Base-by-base conservation (phyloP, 371 early-diverging fungal genomes). In the Zopfochytrium polystomum region DNA sequence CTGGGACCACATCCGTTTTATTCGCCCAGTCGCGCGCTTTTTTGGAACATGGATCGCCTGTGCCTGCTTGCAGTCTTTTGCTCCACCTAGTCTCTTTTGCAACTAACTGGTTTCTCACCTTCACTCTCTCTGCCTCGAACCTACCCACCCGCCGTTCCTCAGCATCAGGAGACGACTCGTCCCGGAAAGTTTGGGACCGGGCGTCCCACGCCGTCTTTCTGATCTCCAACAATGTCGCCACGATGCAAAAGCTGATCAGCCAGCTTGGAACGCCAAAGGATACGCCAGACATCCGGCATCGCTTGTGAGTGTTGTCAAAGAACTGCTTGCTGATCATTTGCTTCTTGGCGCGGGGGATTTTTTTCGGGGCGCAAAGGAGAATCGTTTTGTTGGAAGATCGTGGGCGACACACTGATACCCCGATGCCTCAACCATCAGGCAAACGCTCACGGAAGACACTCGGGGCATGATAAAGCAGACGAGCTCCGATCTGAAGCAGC, bases 401-500 rank as follows among this genome's bases (percentile, higher is more conserved):
- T n/a, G n/a, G n/a, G n/a, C n/a, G n/a, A n/a, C n/a, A n/a, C n/a
- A n/a, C n/a, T n/a, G n/a, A n/a, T n/a, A n/a, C n/a, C n/a, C n/a
- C n/a, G n/a, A n/a, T n/a, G n/a, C n/a, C n/a, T n/a, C n/a, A n/a
- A n/a, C 32, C 6, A 7, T 61, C 62, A 90, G 93, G 42, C 90
- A 91, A 74, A 79, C 80, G 48, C 73, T 90, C 47, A 92, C 90
- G 15, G 91, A 93, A 52, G 73, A 76, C 27, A 94, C 94, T 7
- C 78, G 90, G 44, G 85, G 82, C n/a, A 77, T 90, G 45, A 87
- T 92, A 33, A 88, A 88, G 63, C 81, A 82, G 35, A 89, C 92
- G 25, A 86, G 84, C 22, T 64, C 70, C 5, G 88, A 91, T 47
- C 77, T 95, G 60, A 92, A 93, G 43, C 22, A 50, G n/a, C 46